phyloP scores from a whole-genome alignment of 768 basidiomycete species.

The Lentinula lateritia region DNA sequence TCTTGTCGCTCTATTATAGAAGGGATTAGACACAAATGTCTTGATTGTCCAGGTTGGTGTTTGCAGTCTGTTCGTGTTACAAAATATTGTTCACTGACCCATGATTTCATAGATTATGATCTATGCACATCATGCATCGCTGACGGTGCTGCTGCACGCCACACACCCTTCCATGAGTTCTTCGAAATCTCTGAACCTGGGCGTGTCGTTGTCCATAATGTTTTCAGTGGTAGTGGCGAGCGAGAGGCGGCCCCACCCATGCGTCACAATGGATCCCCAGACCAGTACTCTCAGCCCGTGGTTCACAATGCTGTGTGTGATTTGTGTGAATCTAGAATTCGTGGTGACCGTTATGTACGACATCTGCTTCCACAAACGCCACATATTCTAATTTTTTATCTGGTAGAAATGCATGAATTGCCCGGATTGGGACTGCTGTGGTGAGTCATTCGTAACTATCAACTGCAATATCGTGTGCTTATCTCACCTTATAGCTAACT shows the following conservation, averaged over 20 bases:
- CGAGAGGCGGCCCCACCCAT: conserved; percentile 9
- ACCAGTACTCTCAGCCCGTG: conserved; percentile 17
- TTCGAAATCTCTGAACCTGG: conserved; percentile 64
- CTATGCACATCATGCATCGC: conserved; percentile 57
- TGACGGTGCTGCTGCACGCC: conserved; percentile 41
- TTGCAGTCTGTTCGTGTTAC: neutral
- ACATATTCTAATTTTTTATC: conserved; percentile 1
- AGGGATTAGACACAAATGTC: conserved; percentile 75
- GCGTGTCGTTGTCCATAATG: conserved; percentile 58
- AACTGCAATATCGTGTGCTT: neutral
- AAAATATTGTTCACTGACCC: neutral
- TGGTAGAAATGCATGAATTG: conserved; percentile 73
- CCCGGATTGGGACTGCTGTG: conserved; percentile 82
- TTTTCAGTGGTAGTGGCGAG: conserved; percentile 38
- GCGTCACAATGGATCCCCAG: conserved; percentile 8
- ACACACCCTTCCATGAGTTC: conserved; percentile 67
- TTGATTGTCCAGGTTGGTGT: conserved; percentile 62
- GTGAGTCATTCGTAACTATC: neutral
- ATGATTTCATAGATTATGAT: conserved; percentile 52
- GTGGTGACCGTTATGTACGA: conserved; percentile 69
- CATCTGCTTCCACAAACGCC: neutral
- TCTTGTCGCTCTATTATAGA: conserved; percentile 48
- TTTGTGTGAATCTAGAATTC: conserved; percentile 67
- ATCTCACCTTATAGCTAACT: conserved; percentile 24
- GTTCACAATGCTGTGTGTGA: conserved; percentile 69